These are phyloP conservation scores for Pelargonium citronellum DNA, from an alignment of 441 rosid species.

Conservation along the genomic window DNA sequence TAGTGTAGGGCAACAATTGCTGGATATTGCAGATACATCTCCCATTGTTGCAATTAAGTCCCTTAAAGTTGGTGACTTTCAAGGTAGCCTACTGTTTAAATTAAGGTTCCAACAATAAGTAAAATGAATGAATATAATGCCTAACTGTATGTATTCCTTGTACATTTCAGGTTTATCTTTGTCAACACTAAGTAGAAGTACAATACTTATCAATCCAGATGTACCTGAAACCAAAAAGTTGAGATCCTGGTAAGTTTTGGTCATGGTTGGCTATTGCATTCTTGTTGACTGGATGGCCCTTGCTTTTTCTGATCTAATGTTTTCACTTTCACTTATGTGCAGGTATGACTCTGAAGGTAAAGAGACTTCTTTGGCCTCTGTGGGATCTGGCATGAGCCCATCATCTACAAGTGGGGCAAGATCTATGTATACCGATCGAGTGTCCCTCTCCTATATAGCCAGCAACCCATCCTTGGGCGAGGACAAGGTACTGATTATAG, in stretches of 20 bases:
- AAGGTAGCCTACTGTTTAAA: conserved; percentile 43
- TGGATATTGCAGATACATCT: conserved; percentile 55
- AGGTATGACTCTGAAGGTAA: conserved; percentile 91
- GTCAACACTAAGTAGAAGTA: conserved; percentile 63
- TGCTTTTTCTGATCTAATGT: neutral
- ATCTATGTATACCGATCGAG: conserved; percentile 68
- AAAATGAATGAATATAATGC: neutral
- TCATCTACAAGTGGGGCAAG: conserved; percentile 46
- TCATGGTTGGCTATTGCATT: neutral
- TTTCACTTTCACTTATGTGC: neutral
- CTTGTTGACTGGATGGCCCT: neutral
- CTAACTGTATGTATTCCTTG: neutral
- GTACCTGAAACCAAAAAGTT: conserved; percentile 63
- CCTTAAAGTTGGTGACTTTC: conserved; percentile 80
- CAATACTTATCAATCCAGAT: conserved; percentile 59
- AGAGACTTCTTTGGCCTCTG: conserved; percentile 61
- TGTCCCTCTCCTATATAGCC: conserved; percentile 51
- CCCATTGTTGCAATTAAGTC: conserved; percentile 76
- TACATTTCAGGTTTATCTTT: conserved; percentile 63
- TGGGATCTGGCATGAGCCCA: conserved; percentile 61
- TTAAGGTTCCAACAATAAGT: neutral
- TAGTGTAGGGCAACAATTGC: conserved; percentile 60
- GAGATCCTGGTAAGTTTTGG: conserved; percentile 50
- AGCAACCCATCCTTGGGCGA: conserved; percentile 59
- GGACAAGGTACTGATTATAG: conserved; percentile 51